phyloP scores from a whole-genome alignment of 2,329 filamentous ascomycete species.

The Xylariaceae sp. region DNA sequence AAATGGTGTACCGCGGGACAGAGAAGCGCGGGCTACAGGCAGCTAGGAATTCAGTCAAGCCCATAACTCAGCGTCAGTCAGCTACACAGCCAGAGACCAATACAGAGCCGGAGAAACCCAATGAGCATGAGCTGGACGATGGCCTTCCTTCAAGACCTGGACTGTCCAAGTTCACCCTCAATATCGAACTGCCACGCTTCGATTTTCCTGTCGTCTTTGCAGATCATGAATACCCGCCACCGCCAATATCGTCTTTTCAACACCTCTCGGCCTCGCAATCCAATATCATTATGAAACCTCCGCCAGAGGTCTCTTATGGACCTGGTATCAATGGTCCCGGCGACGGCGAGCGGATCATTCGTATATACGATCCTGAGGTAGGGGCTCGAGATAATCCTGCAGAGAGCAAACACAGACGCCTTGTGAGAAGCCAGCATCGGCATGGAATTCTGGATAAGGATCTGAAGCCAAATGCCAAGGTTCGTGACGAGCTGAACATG shows the following conservation, averaged over 20 bases:
- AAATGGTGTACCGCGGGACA: conserved; percentile 84
- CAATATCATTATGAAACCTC: conserved; percentile 69
- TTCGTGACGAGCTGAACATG: conserved; percentile 85
- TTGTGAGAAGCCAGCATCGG: conserved; percentile 84
- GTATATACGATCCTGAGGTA: conserved; percentile 90
- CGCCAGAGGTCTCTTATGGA: conserved; percentile 84
- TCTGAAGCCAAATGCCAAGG: conserved; percentile 91
- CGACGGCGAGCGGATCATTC: conserved; percentile 61
- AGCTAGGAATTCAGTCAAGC: conserved; percentile 60
- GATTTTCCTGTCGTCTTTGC: conserved; percentile 95
- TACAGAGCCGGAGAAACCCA: conserved; percentile 32
- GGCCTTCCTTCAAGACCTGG: conserved; percentile 45
- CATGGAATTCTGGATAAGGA: conserved; percentile 95
- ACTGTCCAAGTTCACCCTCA: conserved; percentile 68
- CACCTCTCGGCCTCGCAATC: conserved; percentile 60
- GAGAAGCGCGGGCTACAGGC: conserved; percentile 70
- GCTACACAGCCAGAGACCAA: conserved; percentile 31
- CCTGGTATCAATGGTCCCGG: conserved; percentile 77
- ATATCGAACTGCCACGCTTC: conserved; percentile 88
- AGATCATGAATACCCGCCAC: conserved; percentile 85
- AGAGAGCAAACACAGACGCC: conserved; percentile 86
- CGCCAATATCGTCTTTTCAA: conserved; percentile 73
- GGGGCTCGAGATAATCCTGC: conserved; percentile 87
- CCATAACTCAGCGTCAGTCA: conserved; percentile 44
- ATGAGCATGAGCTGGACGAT: conserved; percentile 26